These are phyloP conservation scores for Ogataea naganishii DNA, from an alignment of 805 yeast genomes.

Conservation along the genomic window DNA sequence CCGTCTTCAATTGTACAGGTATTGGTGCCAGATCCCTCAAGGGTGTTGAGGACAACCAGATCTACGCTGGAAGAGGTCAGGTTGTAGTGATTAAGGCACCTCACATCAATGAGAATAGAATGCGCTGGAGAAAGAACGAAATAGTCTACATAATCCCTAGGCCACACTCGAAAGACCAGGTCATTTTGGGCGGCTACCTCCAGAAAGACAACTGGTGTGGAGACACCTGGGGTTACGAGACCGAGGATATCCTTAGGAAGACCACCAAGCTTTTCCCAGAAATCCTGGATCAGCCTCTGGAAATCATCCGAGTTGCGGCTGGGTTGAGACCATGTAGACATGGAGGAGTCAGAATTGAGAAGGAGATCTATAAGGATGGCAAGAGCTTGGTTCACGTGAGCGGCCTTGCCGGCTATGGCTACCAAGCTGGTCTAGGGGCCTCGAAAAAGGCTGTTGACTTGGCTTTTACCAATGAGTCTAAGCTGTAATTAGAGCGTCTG, in stretches of 20 bases:
- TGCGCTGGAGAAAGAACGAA: constrained; percentile 52
- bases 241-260: constrained; percentile 52
- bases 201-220: constrained; percentile 57
- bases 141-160: constrained; percentile 70
- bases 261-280: constrained; percentile 45
- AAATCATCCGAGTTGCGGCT: constrained; percentile 56
- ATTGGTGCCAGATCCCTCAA: constrained; percentile 55
- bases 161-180: constrained; percentile 55
- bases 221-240: constrained; percentile 48
- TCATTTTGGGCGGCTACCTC: constrained; percentile 68
- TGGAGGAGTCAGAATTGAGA: constrained; percentile 69
- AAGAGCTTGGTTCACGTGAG: constrained; percentile 55
- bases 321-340: constrained; percentile 72
- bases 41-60: constrained; percentile 53
- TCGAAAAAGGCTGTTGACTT: constrained; percentile 36
- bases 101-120: constrained; percentile 47
- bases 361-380: constrained; percentile 33
- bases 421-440: constrained; percentile 61
- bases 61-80: constrained; percentile 76
- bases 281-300: constrained; percentile 33
- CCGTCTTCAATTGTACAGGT: constrained; percentile 78
- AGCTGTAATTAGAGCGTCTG: too few relatives aligned
- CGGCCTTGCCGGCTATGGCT: constrained; percentile 63
- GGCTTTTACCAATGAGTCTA: too few relatives aligned
- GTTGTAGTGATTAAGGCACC: constrained; percentile 69